Evolutionary conservation across 371 early-diverging fungal genomes (phyloP), one percentile per base, ranked within the genome.

Genomic region (Mucor piriformis): DNA sequence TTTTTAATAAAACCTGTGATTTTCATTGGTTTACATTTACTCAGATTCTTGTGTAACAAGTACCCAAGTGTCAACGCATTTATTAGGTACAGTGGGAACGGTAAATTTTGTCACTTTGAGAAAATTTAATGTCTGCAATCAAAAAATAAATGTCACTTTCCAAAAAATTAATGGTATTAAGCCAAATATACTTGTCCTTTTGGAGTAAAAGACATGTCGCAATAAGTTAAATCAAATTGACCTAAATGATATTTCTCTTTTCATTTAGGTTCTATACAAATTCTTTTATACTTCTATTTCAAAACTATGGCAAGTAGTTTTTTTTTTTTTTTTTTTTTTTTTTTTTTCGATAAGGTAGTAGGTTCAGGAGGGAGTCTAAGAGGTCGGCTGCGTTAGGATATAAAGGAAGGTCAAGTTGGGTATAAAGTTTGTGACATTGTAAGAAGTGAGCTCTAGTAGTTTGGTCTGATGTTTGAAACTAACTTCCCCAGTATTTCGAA

Each of bases 361-460:
- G 54, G 54, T 54, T 54, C 29, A 54, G 54, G 54, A 54, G 54
- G 43, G 54, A 54, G 54, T 43, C 43, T 54, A 54, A 54, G 50
- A 50, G 32, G 43, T 43, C 54, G 54, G 32, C 43, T 54, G 54
- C 43, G 54, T 42, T 54, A 54, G 54, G 43, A 42, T 54, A 54
- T 54, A 54, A 54, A 54, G 54, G 54, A 54, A 40, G 43, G 54
- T 43, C 54, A 54, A 54, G 54, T 54, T 54, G 54, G 54, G 54
- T 29, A 54, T 54, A 54, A 40, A 54, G 40, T 54, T 54, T 54
- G 6, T 54, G 54, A 54, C 43, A 54, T 54, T 54, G 54, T 43
- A 54, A 32, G 54, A 54, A 29, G 54, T 54, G 54, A 43, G 54
- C 54, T 54, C 3, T 54, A 54, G 54, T 54, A 43, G 54, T 54